Evolutionary conservation across 2,329 filamentous ascomycete genomes (phyloP), one percentile per base, ranked within the genome.

Genomic region (Aspergillus ochraceus): DNA sequence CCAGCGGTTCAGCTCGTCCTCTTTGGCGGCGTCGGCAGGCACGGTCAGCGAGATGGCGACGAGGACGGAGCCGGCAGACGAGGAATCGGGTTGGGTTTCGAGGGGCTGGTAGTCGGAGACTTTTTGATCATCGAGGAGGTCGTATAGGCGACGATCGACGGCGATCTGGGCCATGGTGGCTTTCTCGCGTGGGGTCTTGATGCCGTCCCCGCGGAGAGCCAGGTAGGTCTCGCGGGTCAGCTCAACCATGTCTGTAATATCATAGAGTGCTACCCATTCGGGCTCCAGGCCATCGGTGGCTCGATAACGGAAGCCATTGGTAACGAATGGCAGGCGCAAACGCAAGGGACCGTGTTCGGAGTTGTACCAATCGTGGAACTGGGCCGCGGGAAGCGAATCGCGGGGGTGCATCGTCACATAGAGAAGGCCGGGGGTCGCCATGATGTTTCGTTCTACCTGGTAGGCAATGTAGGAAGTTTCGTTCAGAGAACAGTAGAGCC

Each of bases 351-450:
- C 92, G 78, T 96, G 92, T 79, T 96, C 92, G 76, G 92, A 95
- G 80, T 96, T 93, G 81, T 96, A 96, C 90, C 91, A 94, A 74
- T 96, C 91, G 76, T 96, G 90, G 77, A 96, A 96, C 70, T 90
- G 86, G 63, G 85, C 81, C 52, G 83, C 76, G 57, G 88, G 81
- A 68, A 92, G 82, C 66, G 83, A 83, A 59, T 85, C 81, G 74
- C 85, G 83, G 68, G 91, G 91, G 77, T 93, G 88, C 89, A 96
- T 96, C 17, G 90, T 92, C 67, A 96, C 92, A 74, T 89, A 92
- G 71, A 96, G 87, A 69, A 92, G 86, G 60, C 91, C 91, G 10
- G 84, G 84, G 57, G 76, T 80, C 56, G 70, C 67, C 73, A 75
- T 75, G 54, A 51, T 72, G 62, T 22, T 42, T 19, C 30, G 22